Conservation (phyloP, 2,329 filamentous ascomycete species). For the Volutella citrinella region DNA sequence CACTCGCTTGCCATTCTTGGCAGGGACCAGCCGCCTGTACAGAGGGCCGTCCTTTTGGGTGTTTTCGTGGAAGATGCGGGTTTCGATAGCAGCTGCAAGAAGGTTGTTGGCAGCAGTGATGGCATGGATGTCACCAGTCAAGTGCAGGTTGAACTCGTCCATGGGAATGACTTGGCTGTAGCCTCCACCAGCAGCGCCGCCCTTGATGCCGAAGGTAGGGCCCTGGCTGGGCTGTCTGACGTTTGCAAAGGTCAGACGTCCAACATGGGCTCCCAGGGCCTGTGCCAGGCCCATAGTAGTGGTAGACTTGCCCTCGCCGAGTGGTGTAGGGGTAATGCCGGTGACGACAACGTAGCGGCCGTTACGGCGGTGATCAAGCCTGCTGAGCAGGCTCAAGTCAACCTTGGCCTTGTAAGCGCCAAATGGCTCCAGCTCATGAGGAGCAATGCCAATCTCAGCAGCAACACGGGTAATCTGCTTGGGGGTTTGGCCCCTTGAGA, state of each 20-base stretch:
- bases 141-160: conserved; percentile 98
- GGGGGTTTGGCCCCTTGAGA: conserved; percentile 86
- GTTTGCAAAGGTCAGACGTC: conserved; percentile 89
- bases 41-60: conserved; percentile 89
- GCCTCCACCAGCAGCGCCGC: conserved; percentile 91
- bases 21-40: conserved; percentile 82
- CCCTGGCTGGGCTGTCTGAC: conserved; percentile 96
- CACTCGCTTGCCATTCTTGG: conserved; percentile 82
- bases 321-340: conserved; percentile 92
- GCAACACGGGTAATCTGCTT: conserved; percentile 86
- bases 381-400: conserved; percentile 74
- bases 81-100: conserved; percentile 93
- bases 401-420: conserved; percentile 97
- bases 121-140: conserved; percentile 97
- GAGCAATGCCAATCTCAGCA: conserved; percentile 79
- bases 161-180: conserved; percentile 99
- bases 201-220: conserved; percentile 98
- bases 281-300: conserved; percentile 95
- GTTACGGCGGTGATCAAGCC: conserved; percentile 81
- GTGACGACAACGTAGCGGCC: conserved; percentile 91
- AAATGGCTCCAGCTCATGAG: conserved; percentile 91
- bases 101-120: conserved; percentile 97
- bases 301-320: conserved; percentile 97
- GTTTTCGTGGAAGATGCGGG: conserved; percentile 95
- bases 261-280: conserved; percentile 84